Evolutionary conservation across 2,329 filamentous ascomycete species (phyloP), one percentile per base, ranked within the genome.

Genomic region (Colletotrichum gigasporum): DNA sequence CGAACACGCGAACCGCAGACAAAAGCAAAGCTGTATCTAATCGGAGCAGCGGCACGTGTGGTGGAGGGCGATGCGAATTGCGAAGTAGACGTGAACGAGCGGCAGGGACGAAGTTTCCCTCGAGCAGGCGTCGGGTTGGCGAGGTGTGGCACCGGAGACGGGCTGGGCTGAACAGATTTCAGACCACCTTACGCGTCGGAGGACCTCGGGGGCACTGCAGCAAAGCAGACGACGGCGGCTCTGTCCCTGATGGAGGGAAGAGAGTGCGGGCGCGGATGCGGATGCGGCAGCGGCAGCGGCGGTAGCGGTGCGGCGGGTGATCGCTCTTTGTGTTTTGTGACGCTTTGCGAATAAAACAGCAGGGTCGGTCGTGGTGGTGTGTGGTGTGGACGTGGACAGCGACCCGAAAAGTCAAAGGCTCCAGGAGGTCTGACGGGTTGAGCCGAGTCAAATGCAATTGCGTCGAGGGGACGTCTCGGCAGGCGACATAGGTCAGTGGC

Each of bases 61-160:
- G 32, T 28, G 28, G 30, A 44, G 47, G 55, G 34, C 61, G 47
- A 60, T 54, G 61, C 34, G 34, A 48, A 61, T 54, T 59, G 61
- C 55, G 14, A 64, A 53, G 61, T 48, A 30, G 20, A 64, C 61
- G 61, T 64, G 61, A 65, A 65, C 63, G 63, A 65, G 63, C 63
- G 63, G 63, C 63, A 65, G 63, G 63, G 58, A 61, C 61, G 47
- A 60, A 53, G 28, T 60, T 64, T 61, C 61, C 61, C 61, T 64
- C 55, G 55, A 64, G 61, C 55, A 53, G 45, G 44, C 60, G 61
- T 60, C 39, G 61, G 32, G 14, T 52, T 44, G 47, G 41, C 34
- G 20, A 45, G 61, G 34, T 28, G 55, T 53, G 45, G 24, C 42
- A 54, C 32, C 41, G 61, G 35, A 61, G 48, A 64, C 20, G 48